Evolutionary conservation across 2,329 filamentous ascomycete species (phyloP).

Genomic region (Arthrobotrys musiformis): DNA sequence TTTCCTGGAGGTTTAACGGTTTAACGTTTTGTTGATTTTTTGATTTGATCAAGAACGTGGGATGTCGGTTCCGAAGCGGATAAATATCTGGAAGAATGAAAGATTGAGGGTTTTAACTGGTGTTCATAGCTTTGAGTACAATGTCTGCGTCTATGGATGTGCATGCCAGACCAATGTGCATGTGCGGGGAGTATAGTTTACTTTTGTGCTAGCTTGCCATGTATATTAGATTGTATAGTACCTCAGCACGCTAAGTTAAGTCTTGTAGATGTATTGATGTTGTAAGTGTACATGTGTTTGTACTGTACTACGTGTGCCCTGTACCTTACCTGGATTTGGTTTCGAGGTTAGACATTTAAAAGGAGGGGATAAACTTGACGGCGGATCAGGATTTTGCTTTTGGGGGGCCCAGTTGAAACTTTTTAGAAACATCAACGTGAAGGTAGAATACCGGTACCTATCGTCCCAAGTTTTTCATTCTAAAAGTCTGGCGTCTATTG

Average conservation of each 20-base stretch:
- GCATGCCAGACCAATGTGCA: too few species aligned
- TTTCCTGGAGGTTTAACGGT: slow-evolving; percentile 2
- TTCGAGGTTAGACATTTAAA: slow-evolving; percentile 18
- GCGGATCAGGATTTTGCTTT: neutral
- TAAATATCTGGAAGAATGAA: neutral
- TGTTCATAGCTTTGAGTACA: too few species aligned
- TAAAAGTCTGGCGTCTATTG: neutral
- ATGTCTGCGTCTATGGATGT: neutral
- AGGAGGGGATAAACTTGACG: neutral
- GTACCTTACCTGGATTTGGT: neutral
- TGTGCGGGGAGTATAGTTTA: neutral
- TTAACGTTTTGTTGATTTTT: neutral
- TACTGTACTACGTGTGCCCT: too few species aligned
- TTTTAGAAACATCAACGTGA: slow-evolving; percentile 15
- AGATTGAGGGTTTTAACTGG: too few species aligned
- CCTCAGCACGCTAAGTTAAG: too few species aligned
- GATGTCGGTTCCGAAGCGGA: neutral
- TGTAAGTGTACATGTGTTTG: neutral
- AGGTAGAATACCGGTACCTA: too few species aligned
- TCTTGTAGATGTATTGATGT: neutral
- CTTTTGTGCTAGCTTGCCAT: neutral
- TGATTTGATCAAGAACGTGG: neutral
- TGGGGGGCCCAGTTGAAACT: neutral
- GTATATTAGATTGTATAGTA: neutral
- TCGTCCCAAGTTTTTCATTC: slow-evolving; percentile 9